Evolutionary conservation across 192 early-diverging fungal genomes (phyloP).

Genomic region (Umbelopsis isabellina): DNA sequence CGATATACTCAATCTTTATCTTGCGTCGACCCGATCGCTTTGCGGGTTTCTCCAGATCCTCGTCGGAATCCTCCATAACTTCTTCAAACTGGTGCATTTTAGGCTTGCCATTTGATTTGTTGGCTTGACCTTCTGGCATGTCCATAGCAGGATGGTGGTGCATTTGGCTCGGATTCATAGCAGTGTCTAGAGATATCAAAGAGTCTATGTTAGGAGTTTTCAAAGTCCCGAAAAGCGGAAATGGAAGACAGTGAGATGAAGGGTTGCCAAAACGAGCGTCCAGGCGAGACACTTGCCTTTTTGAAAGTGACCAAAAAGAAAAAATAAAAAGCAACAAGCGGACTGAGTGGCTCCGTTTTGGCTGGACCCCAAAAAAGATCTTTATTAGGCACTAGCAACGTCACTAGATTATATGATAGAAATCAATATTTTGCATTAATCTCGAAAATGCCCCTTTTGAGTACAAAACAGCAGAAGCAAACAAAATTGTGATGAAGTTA

Average conservation of each 20-base stretch:
- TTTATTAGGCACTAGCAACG: constrained; percentile 6
- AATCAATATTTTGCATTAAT: neutral
- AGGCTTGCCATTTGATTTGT: constrained; percentile 14
- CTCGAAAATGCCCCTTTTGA: too few species aligned
- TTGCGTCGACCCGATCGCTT: constrained; percentile 86
- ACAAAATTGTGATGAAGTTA: too few species aligned
- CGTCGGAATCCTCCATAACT: constrained; percentile 69
- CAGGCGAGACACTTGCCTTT: constrained; percentile 24
- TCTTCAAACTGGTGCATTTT: constrained; percentile 47
- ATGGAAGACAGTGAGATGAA: constrained; percentile 20
- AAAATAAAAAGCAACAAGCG: constrained; percentile 21
- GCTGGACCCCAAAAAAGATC: constrained; percentile 20
- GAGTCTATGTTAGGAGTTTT: neutral
- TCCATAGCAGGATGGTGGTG: constrained; percentile 17
- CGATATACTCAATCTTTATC: constrained; percentile 96
- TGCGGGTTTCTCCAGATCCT: constrained; percentile 57
- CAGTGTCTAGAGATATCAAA: neutral
- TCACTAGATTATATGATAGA: neutral
- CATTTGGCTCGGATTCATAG: constrained; percentile 17
- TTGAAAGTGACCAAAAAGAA: constrained; percentile 14
- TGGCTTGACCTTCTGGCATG: neutral
- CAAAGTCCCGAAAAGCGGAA: constrained; percentile 21
- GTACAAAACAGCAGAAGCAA: too few species aligned
- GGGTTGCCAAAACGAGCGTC: constrained; percentile 22
- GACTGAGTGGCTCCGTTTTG: constrained; percentile 23